phyloP scores from a whole-genome alignment of 2,329 filamentous ascomycete species.

The Ascochyta viciae-villosae region DNA sequence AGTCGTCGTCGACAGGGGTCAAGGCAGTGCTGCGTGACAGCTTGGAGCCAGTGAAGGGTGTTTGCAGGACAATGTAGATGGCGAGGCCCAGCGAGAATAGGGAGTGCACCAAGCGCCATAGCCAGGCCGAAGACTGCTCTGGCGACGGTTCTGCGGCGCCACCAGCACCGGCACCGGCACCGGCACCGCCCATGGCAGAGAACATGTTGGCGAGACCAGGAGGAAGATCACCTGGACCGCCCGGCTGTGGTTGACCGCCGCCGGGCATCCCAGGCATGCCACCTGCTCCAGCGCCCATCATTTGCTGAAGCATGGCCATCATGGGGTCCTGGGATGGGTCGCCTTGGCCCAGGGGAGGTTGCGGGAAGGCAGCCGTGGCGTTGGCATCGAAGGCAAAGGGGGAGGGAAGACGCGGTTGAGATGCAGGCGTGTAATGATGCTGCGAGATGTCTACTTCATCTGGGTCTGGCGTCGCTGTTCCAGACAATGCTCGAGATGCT shows the following conservation, averaged over 20 bases:
- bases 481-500: slow-evolving; percentile 28
- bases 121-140: slow-evolving; percentile 55
- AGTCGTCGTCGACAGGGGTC: slow-evolving; percentile 37
- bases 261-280: slow-evolving; percentile 43
- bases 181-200: slow-evolving; percentile 51
- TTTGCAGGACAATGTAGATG: slow-evolving; percentile 72
- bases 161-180: slow-evolving; percentile 31
- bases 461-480: slow-evolving; percentile 60
- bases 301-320: slow-evolving; percentile 78
- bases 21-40: slow-evolving; percentile 64
- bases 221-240: slow-evolving; percentile 44
- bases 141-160: slow-evolving; percentile 40
- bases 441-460: slow-evolving; percentile 82
- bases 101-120: slow-evolving; percentile 79
- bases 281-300: slow-evolving; percentile 62
- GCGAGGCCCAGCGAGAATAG: slow-evolving; percentile 74
- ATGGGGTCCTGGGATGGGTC: slow-evolving; percentile 66
- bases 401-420: slow-evolving; percentile 51
- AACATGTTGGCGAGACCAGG: slow-evolving; percentile 55
- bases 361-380: slow-evolving; percentile 25
- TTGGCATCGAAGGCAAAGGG: slow-evolving; percentile 43
- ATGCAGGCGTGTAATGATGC: slow-evolving; percentile 69
- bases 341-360: slow-evolving; percentile 21
- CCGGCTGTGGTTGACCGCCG: slow-evolving; percentile 36
- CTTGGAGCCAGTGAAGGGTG: slow-evolving; percentile 72